These are phyloP conservation scores for Salix koriyanagi DNA, from an alignment of 345 rosid species.

Conservation along the genomic window DNA sequence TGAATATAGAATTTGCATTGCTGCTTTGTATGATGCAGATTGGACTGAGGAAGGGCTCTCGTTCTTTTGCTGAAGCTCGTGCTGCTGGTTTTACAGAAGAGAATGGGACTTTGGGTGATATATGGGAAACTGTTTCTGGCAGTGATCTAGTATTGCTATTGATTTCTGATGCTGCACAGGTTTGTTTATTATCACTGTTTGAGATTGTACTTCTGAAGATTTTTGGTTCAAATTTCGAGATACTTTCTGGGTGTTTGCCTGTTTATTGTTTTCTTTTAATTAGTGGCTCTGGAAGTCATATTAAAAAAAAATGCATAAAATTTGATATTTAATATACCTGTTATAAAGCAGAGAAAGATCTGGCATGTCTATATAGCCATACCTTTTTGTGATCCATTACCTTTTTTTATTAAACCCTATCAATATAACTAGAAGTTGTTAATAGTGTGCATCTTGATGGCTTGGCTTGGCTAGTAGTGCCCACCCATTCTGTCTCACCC, in stretches of 20 bases:
- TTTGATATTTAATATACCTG: neutral
- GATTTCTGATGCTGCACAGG: slow-evolving; percentile 98
- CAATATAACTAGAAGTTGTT: neutral
- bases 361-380: neutral
- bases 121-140: slow-evolving; percentile 78
- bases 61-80: slow-evolving; percentile 87
- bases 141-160: slow-evolving; percentile 85
- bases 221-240: neutral
- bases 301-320: neutral
- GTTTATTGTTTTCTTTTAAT: neutral
- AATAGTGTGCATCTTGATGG: neutral
- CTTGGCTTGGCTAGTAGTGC: too few species aligned
- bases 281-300: neutral
- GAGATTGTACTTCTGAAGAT: neutral
- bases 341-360: neutral
- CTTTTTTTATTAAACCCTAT: neutral
- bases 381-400: neutral
- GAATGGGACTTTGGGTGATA: slow-evolving; percentile 83
- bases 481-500: too few species aligned
- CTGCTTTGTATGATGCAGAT: slow-evolving; percentile 33
- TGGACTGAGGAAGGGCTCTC: slow-evolving; percentile 90
- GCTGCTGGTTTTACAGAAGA: slow-evolving; percentile 84
- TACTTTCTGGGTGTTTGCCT: neutral
- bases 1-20: neutral
- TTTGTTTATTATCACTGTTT: slow-evolving; percentile 11